phyloP scores from a whole-genome alignment of 139 green algal genomes.

The Zygnema cylindricum region DNA sequence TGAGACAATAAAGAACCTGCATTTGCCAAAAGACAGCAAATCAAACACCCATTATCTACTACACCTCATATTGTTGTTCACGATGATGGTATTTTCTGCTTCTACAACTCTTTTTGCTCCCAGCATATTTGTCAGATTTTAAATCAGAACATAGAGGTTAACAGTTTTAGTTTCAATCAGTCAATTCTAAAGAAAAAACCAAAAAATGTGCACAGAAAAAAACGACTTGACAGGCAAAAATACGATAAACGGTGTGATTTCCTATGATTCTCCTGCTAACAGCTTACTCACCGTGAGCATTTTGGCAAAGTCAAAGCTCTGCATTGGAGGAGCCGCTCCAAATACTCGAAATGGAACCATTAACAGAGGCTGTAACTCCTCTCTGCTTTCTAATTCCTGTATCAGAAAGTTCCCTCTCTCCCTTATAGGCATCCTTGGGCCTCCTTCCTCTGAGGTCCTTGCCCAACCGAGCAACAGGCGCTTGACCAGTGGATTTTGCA shows the following conservation, averaged over 20 bases:
- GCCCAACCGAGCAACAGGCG: conserved; percentile 23
- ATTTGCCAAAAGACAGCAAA: too few relatives aligned
- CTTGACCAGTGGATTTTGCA: conserved; percentile 17
- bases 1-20: too few relatives aligned
- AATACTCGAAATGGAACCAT: conserved; percentile 16
- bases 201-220: too few relatives aligned
- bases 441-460: conserved; percentile 4
- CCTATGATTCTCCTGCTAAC: too few relatives aligned
- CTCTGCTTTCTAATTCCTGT: conserved; percentile 8
- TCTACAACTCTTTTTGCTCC: too few relatives aligned
- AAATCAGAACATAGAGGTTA: too few relatives aligned
- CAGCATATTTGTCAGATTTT: too few relatives aligned
- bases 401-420: not conserved
- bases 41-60: too few relatives aligned
- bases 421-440: conserved; percentile 25
- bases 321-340: conserved; percentile 26
- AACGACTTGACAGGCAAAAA: not conserved
- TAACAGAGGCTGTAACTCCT: conserved; percentile 14
- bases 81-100: too few relatives aligned
- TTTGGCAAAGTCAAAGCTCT: conserved; percentile 55
- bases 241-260: not conserved
- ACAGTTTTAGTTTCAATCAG: too few relatives aligned
- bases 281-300: conserved; percentile 61
- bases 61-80: too few relatives aligned
- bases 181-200: conserved; percentile 4